Conservation (phyloP, 148 eudicot genomes). For the Diospyros lotus region DNA sequence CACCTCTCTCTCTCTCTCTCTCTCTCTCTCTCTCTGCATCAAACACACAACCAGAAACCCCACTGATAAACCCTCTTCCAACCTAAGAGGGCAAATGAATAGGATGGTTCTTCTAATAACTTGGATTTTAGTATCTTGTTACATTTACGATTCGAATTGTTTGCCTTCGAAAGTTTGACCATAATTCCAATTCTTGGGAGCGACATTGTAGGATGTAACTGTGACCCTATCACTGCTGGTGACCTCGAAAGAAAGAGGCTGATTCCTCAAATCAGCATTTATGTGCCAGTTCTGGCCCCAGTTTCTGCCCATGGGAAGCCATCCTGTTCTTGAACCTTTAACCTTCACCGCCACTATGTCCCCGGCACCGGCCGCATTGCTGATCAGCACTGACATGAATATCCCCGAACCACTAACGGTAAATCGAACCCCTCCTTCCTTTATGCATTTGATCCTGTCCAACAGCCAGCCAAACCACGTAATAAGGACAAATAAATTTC, state of each 20-base stretch:
- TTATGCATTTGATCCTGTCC: slow-evolving; percentile 79
- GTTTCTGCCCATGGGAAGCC: slow-evolving; percentile 86
- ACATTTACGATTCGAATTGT: slow-evolving; percentile 47
- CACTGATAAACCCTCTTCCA: background rate
- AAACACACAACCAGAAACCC: background rate
- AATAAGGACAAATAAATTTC: background rate
- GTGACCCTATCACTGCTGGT: slow-evolving; percentile 74
- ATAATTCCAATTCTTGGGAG: slow-evolving; percentile 71
- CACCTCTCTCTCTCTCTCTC: too few species aligned
- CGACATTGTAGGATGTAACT: slow-evolving; percentile 65
- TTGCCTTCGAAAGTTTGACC: slow-evolving; percentile 88
- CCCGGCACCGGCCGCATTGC: slow-evolving; percentile 85
- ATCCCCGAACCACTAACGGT: slow-evolving; percentile 64
- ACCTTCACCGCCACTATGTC: slow-evolving; percentile 60
- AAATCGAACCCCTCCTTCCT: slow-evolving; percentile 83
- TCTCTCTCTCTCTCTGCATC: background rate
- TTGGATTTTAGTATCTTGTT: background rate
- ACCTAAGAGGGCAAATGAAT: background rate
- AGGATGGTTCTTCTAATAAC: background rate
- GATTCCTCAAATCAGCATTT: slow-evolving; percentile 71
- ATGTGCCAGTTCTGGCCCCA: slow-evolving; percentile 95
- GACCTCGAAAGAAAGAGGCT: slow-evolving; percentile 79
- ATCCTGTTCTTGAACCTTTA: slow-evolving; percentile 84
- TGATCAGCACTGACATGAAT: slow-evolving; percentile 72
- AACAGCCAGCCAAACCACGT: background rate